Evolutionary conservation across 225 moss, liverwort and hornwort genomes (phyloP).

Genomic region (Pseudisothecium myosuroides): DNA sequence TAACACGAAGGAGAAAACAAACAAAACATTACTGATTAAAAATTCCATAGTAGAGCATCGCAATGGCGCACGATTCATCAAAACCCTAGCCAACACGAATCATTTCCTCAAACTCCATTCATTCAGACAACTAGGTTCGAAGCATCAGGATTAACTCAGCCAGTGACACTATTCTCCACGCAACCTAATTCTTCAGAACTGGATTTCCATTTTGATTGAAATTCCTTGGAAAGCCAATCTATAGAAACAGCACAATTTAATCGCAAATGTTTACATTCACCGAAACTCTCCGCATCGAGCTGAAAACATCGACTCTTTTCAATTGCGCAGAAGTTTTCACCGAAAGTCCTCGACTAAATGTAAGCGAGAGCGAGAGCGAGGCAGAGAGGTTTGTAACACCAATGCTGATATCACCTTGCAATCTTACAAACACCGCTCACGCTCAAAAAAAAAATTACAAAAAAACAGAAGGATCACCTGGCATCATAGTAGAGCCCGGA

Average conservation of each 20-base stretch:
- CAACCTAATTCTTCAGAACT: not conserved
- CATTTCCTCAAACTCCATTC: not conserved
- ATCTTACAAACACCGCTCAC: not conserved
- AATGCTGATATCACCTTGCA: not conserved
- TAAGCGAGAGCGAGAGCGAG: not conserved
- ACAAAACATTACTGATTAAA: not conserved
- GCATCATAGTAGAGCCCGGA: conserved; percentile 58
- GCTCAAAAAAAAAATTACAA: not conserved
- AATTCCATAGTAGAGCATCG: not conserved
- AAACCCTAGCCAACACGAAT: not conserved
- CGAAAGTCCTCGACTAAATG: not conserved
- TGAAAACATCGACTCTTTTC: not conserved
- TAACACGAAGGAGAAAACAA: not conserved
- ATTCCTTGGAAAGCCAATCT: not conserved
- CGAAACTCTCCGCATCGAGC: not conserved
- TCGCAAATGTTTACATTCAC: not conserved
- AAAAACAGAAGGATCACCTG: conserved; percentile 14
- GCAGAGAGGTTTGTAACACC: not conserved
- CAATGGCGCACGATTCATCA: not conserved
- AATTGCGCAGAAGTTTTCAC: not conserved
- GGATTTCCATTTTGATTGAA: not conserved
- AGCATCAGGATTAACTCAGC: not conserved
- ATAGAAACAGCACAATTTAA: not conserved
- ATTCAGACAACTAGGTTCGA: not conserved
- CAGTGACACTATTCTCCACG: not conserved